Base-by-base conservation (phyloP, 2,329 filamentous ascomycete species). In the Fusarium bactridioides region DNA sequence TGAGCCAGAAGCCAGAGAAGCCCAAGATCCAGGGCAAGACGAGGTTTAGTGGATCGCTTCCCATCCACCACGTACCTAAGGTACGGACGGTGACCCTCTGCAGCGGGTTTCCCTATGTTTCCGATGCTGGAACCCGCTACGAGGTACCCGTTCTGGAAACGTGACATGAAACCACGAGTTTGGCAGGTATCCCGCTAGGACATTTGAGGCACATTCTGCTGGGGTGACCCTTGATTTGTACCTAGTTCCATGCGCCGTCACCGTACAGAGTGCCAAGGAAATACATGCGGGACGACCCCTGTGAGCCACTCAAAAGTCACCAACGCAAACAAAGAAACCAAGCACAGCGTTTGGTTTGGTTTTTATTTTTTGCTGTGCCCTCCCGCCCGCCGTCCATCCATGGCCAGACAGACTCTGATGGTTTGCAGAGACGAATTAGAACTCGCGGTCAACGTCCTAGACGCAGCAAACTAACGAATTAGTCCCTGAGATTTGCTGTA, bases 201-300 rank as follows among this genome's bases (percentile, higher is more conserved):
- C 55, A 29, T 21, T n/a, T 43, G n/a, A 27, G 44, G 37, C 61
- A 59, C 48, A 45, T 27, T 21, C 21, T 19, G 40, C 16, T 15
- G 19, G 33, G 10, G 31, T 48, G 27, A 47, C 38, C 31, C 57
- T 38, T 41, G 27, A 64, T 41, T 35, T 61, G 38, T 74, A 74
- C 70, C 59, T 69, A 45, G 55, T 44, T 33, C 50, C 29, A 35
- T 54, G 64, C 33, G 44, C 53, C 40, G 44, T 35, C 10, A 43
- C 38, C 35, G 67, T 73, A 64, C 43, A 64, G 29, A 8, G 33
- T 23, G 67, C 62, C 63, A 56, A 71, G 56, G 21, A 33, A 38
- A 55, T 68, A 68, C 67, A 29, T 71, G 54, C 43, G 65, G 70
- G 65, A 73, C 60, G 58, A 64, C 57, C 70, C 70, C 66, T 73